phyloP scores from a whole-genome alignment of 2,329 filamentous ascomycete species.

The Trichoderma sp. region DNA sequence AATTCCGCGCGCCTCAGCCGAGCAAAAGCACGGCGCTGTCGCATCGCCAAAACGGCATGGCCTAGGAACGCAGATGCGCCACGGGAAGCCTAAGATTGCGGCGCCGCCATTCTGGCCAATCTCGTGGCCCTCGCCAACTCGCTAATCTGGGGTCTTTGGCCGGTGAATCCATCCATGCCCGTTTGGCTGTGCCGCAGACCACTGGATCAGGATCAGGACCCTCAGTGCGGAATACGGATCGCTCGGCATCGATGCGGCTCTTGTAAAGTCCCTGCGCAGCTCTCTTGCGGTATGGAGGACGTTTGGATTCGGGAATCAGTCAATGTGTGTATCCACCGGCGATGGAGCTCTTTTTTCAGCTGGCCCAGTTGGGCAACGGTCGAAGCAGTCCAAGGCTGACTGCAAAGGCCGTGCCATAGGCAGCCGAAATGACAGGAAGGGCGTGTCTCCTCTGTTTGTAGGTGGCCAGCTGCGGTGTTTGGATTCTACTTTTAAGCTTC shows the following conservation, averaged over 20 bases:
- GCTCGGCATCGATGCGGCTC: conserved; percentile 13
- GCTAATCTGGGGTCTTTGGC: conserved; percentile 10
- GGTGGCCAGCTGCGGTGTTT: background rate
- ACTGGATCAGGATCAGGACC: background rate
- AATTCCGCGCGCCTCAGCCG: background rate
- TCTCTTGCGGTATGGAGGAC: background rate
- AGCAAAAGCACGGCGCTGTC: background rate
- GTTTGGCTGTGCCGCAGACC: background rate
- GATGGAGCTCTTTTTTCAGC: conserved; percentile 8
- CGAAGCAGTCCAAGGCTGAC: conserved; percentile 4
- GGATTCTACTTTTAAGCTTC: background rate
- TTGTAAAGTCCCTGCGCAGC: background rate
- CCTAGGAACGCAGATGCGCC: background rate
- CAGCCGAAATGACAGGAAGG: background rate
- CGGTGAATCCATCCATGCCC: background rate
- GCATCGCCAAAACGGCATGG: background rate
- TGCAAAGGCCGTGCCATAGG: background rate
- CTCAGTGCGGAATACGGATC: conserved; percentile 21
- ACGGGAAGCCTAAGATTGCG: background rate
- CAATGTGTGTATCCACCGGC: background rate
- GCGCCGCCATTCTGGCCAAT: background rate
- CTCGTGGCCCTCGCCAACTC: background rate
- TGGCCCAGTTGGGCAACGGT: background rate
- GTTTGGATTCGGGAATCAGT: background rate
- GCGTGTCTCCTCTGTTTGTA: background rate